Conservation (phyloP, 805 yeast genomes). For the Yamadazyma laniorum region DNA sequence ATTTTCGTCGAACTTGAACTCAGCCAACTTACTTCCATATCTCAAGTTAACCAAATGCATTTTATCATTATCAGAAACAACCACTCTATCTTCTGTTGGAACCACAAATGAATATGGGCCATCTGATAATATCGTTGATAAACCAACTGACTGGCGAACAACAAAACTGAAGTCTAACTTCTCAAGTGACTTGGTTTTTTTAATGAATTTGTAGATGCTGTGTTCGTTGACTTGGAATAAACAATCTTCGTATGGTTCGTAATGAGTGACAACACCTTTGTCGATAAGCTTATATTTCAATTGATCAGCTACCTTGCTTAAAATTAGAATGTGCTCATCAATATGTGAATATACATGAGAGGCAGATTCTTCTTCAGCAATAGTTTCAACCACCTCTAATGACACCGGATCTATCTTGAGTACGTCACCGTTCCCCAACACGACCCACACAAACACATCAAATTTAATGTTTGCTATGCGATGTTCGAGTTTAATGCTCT, state of each 20-base stretch:
- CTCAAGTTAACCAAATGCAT: constrained; percentile 46
- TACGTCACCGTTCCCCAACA: constrained; percentile 7
- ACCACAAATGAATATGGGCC: constrained; percentile 29
- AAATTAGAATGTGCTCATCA: constrained; percentile 13
- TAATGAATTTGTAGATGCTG: constrained; percentile 10
- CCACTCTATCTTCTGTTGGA: constrained; percentile 46
- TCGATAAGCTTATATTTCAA: constrained; percentile 25
- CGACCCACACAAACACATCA: constrained; percentile 1
- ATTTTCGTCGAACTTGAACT: constrained; percentile 20
- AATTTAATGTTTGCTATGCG: constrained; percentile 4
- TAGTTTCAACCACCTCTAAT: constrained; percentile 6
- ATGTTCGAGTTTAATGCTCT: constrained; percentile 6
- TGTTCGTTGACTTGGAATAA: constrained; percentile 7
- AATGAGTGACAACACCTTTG: constrained; percentile 10
- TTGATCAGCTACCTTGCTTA: constrained; percentile 10
- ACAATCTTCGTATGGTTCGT: constrained; percentile 5
- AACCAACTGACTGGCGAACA: constrained; percentile 1
- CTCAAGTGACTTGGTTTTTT: constrained; percentile 3
- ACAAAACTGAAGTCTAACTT: constrained; percentile 10
- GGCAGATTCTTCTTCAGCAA: background rate
- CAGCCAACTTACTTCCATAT: constrained; percentile 40
- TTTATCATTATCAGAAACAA: constrained; percentile 39
- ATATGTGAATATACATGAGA: constrained; percentile 11
- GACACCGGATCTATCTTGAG: constrained; percentile 1
- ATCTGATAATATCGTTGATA: background rate